phyloP scores from a whole-genome alignment of 164 flowering plant genomes.

The Annona squamosa region DNA sequence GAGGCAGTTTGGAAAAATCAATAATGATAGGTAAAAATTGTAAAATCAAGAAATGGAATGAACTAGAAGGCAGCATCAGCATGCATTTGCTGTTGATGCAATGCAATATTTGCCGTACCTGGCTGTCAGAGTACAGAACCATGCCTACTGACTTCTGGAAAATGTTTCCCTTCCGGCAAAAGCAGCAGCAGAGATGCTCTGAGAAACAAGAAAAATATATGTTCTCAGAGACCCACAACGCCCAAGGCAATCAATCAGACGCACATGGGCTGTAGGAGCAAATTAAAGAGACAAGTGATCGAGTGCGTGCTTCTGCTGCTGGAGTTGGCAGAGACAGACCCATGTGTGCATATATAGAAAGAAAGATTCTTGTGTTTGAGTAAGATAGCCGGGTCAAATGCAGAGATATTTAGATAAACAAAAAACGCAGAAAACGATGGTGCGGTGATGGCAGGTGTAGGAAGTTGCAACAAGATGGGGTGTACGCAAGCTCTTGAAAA shows the following conservation, averaged over 20 bases:
- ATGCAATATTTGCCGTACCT: not conserved
- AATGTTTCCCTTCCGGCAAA: not conserved
- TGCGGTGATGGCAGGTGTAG: conserved; percentile 7
- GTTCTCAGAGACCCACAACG: not conserved
- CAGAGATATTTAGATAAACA: not conserved
- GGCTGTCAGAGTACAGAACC: conserved; percentile 5
- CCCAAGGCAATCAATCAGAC: not conserved
- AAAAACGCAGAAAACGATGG: not conserved
- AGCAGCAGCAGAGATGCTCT: not conserved
- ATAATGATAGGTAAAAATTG: no score
- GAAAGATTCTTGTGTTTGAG: not conserved
- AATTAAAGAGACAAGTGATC: not conserved
- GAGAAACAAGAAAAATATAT: not conserved
- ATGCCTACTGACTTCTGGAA: conserved; percentile 1
- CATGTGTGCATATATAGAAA: conserved; percentile 13
- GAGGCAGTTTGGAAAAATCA: no score
- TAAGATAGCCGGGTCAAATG: not conserved
- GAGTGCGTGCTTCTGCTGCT: not conserved
- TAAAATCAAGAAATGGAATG: no score
- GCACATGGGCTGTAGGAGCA: conserved; percentile 8
- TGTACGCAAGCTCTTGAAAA: conserved; percentile 7
- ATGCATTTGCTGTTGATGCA: no score
- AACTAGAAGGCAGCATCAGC: no score
- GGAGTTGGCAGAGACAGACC: not conserved
- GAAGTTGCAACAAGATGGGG: conserved; percentile 7